phyloP scores from a whole-genome alignment of 73 alveolate species.

The Paramecium caudatum region DNA sequence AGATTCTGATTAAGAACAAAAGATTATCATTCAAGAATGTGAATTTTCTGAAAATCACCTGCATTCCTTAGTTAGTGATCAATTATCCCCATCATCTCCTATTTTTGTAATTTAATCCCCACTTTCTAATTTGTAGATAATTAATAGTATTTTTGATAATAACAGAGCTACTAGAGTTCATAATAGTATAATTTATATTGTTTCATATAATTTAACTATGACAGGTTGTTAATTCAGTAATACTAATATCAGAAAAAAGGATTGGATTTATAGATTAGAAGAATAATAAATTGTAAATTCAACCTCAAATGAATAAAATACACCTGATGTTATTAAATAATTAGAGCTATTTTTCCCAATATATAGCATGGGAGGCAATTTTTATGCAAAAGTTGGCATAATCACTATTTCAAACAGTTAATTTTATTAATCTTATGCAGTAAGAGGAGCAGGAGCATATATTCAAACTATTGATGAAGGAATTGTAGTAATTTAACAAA shows the following conservation, averaged over 20 bases:
- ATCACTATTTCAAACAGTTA: background rate
- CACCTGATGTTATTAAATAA: background rate
- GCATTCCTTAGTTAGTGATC: slow-evolving; percentile 23
- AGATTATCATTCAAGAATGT: background rate
- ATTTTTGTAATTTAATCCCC: background rate
- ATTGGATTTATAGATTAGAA: slow-evolving; percentile 56
- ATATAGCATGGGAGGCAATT: background rate
- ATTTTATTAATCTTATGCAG: background rate
- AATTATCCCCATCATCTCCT: background rate
- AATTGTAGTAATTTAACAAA: background rate
- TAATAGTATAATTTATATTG: background rate
- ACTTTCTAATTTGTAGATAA: background rate
- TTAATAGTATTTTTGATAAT: background rate
- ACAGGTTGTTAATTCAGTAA: background rate
- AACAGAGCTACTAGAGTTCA: slow-evolving; percentile 19
- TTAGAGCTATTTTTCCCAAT: background rate
- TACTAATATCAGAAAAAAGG: slow-evolving; percentile 3
- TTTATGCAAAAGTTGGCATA: background rate
- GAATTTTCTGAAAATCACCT: slow-evolving; percentile 31
- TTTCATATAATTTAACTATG: background rate
- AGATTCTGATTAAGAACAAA: slow-evolving; percentile 1
- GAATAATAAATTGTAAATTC: background rate
- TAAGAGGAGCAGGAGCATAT: slow-evolving; percentile 14
- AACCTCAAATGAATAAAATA: background rate
- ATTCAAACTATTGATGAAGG: background rate